Evolutionary conservation across 2,329 filamentous ascomycete genomes (phyloP).

Genomic region (Stemphylium beticola): DNA sequence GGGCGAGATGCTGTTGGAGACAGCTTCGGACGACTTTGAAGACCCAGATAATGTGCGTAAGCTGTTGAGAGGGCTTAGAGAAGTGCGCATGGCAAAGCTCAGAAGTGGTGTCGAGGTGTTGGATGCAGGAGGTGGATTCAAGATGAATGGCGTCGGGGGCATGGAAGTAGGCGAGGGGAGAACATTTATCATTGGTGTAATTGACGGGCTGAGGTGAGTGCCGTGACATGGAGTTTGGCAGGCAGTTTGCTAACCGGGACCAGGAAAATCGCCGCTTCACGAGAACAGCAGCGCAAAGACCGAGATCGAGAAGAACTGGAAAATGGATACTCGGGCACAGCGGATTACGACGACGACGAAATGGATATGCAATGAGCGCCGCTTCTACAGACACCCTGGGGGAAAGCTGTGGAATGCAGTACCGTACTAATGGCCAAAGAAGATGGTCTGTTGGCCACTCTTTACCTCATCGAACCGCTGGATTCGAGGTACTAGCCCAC

Average conservation of each 20-base stretch:
- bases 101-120: conserved; percentile 74
- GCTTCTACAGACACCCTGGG: not conserved
- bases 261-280: conserved; percentile 79
- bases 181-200: conserved; percentile 81
- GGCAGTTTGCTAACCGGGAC: conserved; percentile 11
- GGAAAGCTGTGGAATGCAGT: not conserved
- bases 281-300: conserved; percentile 78
- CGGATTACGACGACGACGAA: conserved; percentile 64
- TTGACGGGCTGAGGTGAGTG: conserved; percentile 75
- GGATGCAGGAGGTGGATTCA: conserved; percentile 74
- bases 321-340: conserved; percentile 59
- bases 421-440: not conserved
- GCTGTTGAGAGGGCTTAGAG: conserved; percentile 79
- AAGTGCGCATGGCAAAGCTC: conserved; percentile 90
- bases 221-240: too few species aligned
- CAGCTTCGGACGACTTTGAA: conserved; percentile 81
- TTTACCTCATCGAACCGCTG: not conserved
- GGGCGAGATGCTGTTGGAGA: conserved; percentile 83
- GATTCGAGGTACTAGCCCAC: not conserved
- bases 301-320: conserved; percentile 72
- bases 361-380: conserved; percentile 46
- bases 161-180: conserved; percentile 92
- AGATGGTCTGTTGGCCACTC: not conserved
- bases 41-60: conserved; percentile 75
- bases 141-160: conserved; percentile 81